A percentile compares a stretch with the other conserved stretches of the same genome.
Conservation (phyloP, 768 basidiomycete species). For the Albatrellus ellisii region DNA sequence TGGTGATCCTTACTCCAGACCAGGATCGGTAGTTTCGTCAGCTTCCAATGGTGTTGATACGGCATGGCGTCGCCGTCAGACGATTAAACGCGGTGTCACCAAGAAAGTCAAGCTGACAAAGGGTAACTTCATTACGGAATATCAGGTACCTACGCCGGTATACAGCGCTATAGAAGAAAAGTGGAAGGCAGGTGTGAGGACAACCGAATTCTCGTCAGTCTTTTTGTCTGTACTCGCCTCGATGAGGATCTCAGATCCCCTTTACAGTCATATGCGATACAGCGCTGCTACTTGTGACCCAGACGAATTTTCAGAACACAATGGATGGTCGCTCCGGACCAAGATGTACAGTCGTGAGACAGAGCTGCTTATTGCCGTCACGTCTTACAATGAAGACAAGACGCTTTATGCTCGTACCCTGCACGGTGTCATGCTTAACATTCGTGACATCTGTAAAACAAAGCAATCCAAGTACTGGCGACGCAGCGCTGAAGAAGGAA, state of each 20-base stretch:
- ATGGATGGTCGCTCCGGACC: conserved; percentile 76
- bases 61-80: conserved; percentile 64
- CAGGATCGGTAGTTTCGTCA: conserved; percentile 27
- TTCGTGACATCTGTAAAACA: conserved; percentile 93
- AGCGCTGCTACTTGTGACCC: conserved; percentile 88
- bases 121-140: conserved; percentile 88
- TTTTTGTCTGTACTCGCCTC: not conserved
- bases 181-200: conserved; percentile 47
- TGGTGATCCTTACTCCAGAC: conserved; percentile 53
- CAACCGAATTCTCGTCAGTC: conserved; percentile 85
- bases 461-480: conserved; percentile 92
- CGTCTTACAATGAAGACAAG: conserved; percentile 90
- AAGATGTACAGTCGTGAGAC: conserved; percentile 83
- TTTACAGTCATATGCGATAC: conserved; percentile 76
- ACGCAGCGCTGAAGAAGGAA: conserved; percentile 67
- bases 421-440: conserved; percentile 95
- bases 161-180: conserved; percentile 71
- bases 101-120: conserved; percentile 88
- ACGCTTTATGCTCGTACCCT: conserved; percentile 83
- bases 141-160: conserved; percentile 77
- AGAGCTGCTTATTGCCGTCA: conserved; percentile 89
- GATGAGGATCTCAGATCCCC: conserved; percentile 1
- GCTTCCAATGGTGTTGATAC: conserved; percentile 24
- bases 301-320: conserved; percentile 70
- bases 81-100: conserved; percentile 87